These are phyloP conservation scores for Tuber calosporum DNA, from an alignment of 495 filamentous ascomycete genomes.

Conservation along the genomic window DNA sequence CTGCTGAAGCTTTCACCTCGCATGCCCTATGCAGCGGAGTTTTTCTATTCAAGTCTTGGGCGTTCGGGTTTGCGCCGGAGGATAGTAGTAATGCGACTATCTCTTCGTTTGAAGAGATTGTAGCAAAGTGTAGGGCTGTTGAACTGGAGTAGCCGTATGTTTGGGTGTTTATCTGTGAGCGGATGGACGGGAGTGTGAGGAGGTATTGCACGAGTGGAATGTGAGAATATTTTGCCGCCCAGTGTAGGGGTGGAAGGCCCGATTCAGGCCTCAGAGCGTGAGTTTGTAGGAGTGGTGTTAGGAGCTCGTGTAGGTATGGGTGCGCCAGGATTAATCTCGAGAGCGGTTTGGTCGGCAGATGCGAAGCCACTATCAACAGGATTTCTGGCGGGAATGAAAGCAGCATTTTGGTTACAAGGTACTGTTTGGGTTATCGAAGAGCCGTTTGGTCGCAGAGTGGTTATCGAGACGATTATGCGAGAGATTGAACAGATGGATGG, in stretches of 20 bases:
- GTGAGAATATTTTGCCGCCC: not conserved
- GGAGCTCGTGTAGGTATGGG: not conserved
- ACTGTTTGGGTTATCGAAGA: not conserved
- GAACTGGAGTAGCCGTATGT: not conserved
- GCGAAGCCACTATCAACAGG: not conserved
- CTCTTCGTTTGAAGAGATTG: not conserved
- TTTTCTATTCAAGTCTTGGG: not conserved
- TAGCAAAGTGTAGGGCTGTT: not conserved
- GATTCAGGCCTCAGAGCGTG: not conserved
- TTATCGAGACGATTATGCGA: not conserved
- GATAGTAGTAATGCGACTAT: not conserved
- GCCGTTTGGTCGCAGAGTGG: not conserved
- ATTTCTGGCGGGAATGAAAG: not conserved
- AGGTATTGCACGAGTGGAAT: not conserved
- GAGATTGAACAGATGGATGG: not conserved
- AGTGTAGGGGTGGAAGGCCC: not conserved
- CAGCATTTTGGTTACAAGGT: not conserved
- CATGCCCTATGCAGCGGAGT: conserved; percentile 12
- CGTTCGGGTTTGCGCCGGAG: conserved; percentile 4
- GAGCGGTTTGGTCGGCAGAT: not conserved
- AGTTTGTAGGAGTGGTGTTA: not conserved
- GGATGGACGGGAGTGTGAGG: not conserved
- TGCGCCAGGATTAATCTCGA: not conserved
- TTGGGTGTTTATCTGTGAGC: not conserved
- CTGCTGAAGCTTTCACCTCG: not conserved